Percentiles rank a stretch among this genome's conserved stretches.
Conservation (phyloP, 495 filamentous ascomycete genomes). For the Penicillium goetzii region DNA sequence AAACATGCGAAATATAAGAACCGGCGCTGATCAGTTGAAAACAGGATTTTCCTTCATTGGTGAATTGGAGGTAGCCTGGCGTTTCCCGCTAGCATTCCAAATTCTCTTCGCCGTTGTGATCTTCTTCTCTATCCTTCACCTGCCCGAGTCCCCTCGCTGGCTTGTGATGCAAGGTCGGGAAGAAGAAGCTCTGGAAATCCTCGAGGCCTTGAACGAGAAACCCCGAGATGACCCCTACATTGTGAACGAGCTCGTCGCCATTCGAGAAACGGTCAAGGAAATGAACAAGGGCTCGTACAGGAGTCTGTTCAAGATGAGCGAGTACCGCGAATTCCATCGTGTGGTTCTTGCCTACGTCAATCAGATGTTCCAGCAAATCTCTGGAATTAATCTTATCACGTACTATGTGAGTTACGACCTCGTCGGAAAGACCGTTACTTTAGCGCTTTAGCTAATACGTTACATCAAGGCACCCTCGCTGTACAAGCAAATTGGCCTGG, state of each 20-base stretch:
- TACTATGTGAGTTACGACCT: conserved; percentile 60
- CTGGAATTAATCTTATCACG: conserved; percentile 72
- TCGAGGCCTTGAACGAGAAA: conserved; percentile 52
- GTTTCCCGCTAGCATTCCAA: conserved; percentile 75
- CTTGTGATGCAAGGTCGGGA: conserved; percentile 66
- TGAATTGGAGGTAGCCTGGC: conserved; percentile 62
- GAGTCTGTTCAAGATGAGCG: conserved; percentile 53
- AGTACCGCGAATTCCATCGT: conserved; percentile 68
- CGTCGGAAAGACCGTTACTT: background rate
- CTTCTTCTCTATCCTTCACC: conserved; percentile 56
- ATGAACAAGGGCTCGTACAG: conserved; percentile 60
- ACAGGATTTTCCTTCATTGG: conserved; percentile 60
- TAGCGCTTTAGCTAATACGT: conserved; percentile 44
- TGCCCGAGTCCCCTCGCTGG: conserved; percentile 76
- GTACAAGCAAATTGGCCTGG: conserved; percentile 52
- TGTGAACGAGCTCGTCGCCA: conserved; percentile 52
- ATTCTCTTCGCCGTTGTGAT: conserved; percentile 65
- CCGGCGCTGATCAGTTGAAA: conserved; percentile 3
- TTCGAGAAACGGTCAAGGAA: conserved; percentile 70
- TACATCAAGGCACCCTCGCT: conserved; percentile 32
- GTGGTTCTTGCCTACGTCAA: conserved; percentile 65
- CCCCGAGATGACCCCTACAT: conserved; percentile 54
- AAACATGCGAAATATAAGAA: background rate
- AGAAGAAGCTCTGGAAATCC: conserved; percentile 64
- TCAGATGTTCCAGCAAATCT: conserved; percentile 57